Evolutionary conservation across 164 flowering plant species (phyloP).

Genomic region (Kalanchoe fedtschenkoi): DNA sequence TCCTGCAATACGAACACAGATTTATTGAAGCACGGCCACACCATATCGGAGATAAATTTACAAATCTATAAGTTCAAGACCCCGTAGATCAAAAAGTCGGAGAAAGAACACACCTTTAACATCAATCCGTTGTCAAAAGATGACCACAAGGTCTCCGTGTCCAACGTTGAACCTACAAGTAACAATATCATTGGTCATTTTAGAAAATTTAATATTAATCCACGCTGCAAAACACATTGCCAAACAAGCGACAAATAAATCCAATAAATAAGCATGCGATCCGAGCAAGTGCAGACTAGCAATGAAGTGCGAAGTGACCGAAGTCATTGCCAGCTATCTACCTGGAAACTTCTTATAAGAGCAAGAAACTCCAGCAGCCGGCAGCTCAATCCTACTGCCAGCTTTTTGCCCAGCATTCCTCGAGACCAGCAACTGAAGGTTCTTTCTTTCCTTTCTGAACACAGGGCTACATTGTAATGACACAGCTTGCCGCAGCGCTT

Average conservation of each 20-base stretch:
- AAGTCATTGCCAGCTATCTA: conserved; percentile 10
- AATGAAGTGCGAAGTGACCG: too few relatives aligned
- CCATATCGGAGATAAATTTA: background rate
- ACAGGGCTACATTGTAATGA: background rate
- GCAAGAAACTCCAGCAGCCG: conserved; percentile 19
- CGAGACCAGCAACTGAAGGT: background rate
- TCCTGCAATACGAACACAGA: conserved; percentile 43
- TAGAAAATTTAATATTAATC: background rate
- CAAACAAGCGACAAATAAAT: background rate
- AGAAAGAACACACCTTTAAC: conserved; percentile 40
- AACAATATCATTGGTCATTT: background rate
- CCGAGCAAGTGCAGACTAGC: background rate
- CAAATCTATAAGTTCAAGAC: background rate
- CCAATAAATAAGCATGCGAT: background rate
- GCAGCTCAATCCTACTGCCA: background rate
- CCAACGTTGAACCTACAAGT: conserved; percentile 38
- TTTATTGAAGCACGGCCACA: background rate
- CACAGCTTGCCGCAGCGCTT: background rate
- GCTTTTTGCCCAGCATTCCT: background rate
- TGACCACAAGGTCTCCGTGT: conserved; percentile 29
- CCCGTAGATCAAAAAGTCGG: background rate
- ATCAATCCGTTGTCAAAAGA: conserved; percentile 37
- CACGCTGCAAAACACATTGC: background rate
- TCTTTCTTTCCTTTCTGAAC: background rate
- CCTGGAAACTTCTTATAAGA: conserved; percentile 45